Base-by-base conservation (phyloP, 2,329 filamentous ascomycete genomes). In the Didymella pomorum region DNA sequence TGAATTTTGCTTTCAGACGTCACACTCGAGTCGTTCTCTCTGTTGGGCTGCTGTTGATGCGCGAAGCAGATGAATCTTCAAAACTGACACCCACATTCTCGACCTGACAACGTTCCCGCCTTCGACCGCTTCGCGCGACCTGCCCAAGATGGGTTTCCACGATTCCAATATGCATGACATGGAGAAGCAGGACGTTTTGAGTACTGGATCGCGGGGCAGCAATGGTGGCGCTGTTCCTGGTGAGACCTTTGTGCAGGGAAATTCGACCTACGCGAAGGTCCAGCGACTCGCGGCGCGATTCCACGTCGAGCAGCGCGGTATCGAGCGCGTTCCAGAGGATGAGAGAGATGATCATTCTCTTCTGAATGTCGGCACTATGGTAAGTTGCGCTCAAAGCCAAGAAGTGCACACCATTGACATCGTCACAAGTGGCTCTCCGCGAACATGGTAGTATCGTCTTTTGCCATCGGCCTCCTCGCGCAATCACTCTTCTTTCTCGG, bases 381-480 rank as follows among this genome's bases (percentile, higher is more conserved):
- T 91, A 81, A 73, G 83, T 76, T 18, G 39, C 33, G 10, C 9
- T 11, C 6, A 16, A 26, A 7, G 26, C 16, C 20, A 3, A 41
- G 12, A 44, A 46, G 23, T 11, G 12, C 16, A 28, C 20, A 18
- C 7, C 4, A 29, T 23, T 53, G 33, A 53, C 42, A 16, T n/a
- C 11, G 18, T 26, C 11, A 54, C 11, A 62, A 90, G 87, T 93
- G 90, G 90, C 80, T 91, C 43, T 88, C 89, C 1, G 89, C 89
- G 69, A 93, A 93, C 77, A 87, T 93, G 87, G 88, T 90, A 52
- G 87, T 92, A 46, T 89, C 87, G 23, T 88, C 88, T 14, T 92
- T 93, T 69, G 89, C 91, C 47, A 88, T 93, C 55, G 91, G 90
- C 44, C 85, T 90, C 18, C 83, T 94, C 6, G 88, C 85, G 1